These are phyloP conservation scores for Chaetomiaceae sp. DNA, from an alignment of 2,329 filamentous ascomycete species.

Conservation along the genomic window DNA sequence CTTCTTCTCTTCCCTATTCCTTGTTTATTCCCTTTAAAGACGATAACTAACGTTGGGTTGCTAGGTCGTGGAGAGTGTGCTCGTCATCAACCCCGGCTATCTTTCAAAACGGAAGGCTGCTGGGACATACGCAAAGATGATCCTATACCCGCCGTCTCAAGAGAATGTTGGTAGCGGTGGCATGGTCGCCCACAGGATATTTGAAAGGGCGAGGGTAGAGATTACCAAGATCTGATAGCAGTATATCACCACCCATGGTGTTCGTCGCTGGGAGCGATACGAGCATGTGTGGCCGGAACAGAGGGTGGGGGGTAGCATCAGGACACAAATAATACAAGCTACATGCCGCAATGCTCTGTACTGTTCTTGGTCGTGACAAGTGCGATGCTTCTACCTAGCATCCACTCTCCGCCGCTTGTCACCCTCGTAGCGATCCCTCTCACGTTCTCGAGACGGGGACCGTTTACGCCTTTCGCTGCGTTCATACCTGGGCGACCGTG, in stretches of 20 bases:
- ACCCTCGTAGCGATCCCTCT: constrained; percentile 49
- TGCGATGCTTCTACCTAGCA: constrained; percentile 25
- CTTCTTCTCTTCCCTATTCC: neutral
- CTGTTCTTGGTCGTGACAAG: no score
- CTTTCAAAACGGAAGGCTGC: constrained; percentile 79
- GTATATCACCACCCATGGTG: no score
- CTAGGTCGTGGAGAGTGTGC: constrained; percentile 83
- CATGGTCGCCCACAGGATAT: constrained; percentile 69
- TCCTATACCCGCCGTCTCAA: constrained; percentile 62
- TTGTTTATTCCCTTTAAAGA: neutral
- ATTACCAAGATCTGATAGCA: constrained; percentile 66
- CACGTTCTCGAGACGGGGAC: constrained; percentile 51
- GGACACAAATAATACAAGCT: neutral
- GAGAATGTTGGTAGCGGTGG: constrained; percentile 52
- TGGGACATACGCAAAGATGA: constrained; percentile 81
- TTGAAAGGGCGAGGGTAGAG: constrained; percentile 79
- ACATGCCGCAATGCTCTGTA: neutral
- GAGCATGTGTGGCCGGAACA: no score
- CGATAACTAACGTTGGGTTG: constrained; percentile 10
- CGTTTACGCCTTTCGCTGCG: constrained; percentile 51
- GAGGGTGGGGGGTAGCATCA: constrained; percentile 13
- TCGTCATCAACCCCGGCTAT: constrained; percentile 86
- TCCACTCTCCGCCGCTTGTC: constrained; percentile 60
- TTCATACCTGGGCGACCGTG: constrained; percentile 48
- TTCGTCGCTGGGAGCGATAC: no score